Evolutionary conservation across 306 rosid species (phyloP).

Genomic region (Lathyrus sativus): DNA sequence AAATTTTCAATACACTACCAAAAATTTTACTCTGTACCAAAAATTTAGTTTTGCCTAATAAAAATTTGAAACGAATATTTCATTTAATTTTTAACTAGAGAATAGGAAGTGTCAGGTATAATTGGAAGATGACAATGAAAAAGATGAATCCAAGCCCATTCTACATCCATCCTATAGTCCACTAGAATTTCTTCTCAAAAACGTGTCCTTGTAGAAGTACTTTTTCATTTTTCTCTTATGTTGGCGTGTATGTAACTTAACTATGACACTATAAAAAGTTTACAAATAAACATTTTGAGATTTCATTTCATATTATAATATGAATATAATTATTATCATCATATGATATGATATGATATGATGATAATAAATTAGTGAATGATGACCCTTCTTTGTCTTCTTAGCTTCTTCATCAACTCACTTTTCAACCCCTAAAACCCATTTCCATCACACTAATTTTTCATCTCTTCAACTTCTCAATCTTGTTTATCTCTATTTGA

Average conservation of each 20-base stretch:
- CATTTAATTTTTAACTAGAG: no score
- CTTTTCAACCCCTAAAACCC: constrained; percentile 37
- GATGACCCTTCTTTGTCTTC: constrained; percentile 49
- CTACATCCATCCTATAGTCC: background rate
- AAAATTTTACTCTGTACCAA: no score
- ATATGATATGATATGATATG: constrained; percentile 4
- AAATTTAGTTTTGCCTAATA: no score
- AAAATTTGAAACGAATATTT: no score
- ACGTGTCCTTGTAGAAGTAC: background rate
- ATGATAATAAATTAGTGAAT: constrained; percentile 38
- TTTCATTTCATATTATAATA: background rate
- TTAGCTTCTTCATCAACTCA: constrained; percentile 43
- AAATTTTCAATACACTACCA: no score
- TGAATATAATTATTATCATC: background rate
- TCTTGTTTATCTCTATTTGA: background rate
- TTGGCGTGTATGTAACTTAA: constrained; percentile 11
- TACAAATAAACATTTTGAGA: background rate
- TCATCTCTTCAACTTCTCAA: background rate
- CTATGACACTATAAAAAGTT: background rate
- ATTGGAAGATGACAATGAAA: no score
- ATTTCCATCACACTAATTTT: background rate
- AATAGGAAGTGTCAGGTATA: no score
- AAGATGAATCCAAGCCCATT: background rate
- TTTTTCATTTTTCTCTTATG: background rate
- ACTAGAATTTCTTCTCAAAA: background rate